Evolutionary conservation across 2,329 filamentous ascomycete genomes (phyloP), one percentile per base, ranked within the genome.

Genomic region (Tolypocladium tundrense): DNA sequence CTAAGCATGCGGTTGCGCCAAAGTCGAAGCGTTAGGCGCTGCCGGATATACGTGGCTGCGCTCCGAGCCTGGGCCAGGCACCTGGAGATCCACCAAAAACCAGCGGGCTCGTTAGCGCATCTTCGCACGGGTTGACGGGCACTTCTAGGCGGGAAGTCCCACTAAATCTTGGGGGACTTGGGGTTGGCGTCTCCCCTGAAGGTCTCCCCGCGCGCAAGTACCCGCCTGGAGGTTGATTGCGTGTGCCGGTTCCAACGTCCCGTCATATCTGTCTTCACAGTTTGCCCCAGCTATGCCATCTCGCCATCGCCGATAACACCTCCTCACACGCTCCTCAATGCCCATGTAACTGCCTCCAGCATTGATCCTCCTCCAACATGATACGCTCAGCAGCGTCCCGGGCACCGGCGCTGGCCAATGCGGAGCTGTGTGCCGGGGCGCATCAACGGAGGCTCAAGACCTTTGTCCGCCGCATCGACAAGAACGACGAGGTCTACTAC

Each of bases 401-500:
- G 56, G 52, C 59, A 24, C 45, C 45, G 5, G 58, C 56, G 45
- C 59, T 63, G 14, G 42, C 58, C 52, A 59, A 41, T 53, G 19
- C 57, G 24, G 58, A 54, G 24, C 54, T n/a, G 33, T 31, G 54
- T 19, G 31, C 31, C 10, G 16, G 8, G 33, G 9, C 4, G 19
- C 16, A n/a, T 31, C 60, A 59, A 19, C 59, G 41, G 43, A 63
- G 60, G 10, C 56, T 33, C 53, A 70, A 66, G 57, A 59, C 60
- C 24, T 72, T 71, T 56, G 54, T 66, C 24, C 63, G 61, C 55
- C 64, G 27, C 24, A 33, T 60, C 24, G 60, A 63, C 57, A 60
- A 64, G 48, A 61, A 63, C 39, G 62, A 63, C 10, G 57, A 64
- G 2, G 51, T 62, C 24, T 71, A 70, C 61, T 73, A 69, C 60